Base-by-base conservation (phyloP, 139 green algal genomes). In the Pedinophyceae sp. region DNA sequence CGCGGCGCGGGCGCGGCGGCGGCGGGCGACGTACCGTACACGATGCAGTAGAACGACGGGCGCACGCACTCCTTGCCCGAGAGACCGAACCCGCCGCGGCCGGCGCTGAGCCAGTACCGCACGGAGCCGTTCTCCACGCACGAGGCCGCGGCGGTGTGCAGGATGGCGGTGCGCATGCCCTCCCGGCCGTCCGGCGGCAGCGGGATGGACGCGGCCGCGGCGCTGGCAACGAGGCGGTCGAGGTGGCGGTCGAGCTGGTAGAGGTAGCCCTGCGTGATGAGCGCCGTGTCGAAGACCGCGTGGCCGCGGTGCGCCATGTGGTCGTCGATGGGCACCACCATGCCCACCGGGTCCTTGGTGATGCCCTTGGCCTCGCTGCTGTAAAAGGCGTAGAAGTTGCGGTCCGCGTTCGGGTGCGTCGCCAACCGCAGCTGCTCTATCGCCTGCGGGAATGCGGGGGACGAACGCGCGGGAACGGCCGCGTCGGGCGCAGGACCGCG, bases 241-340 rank as follows among this genome's bases (percentile, higher is more conserved):
- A 94, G 22, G 55, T 89, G 82, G 16, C 59, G 45, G 19, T 77
- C 65, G 19, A 94, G 66, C 67, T 83, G 60, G 61, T 91, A 93
- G 16, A 93, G 30, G 58, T 86, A 62, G 4, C 84, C 82, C 1
- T 85, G 56, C 1, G 60, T 39, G 10, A 93, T 58, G 0, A 74
- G 29, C 0, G 69, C 75, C 0, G 72, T 83, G 49, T 96, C 88
- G 57, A 84, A 86, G 5, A 94, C 78, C 19, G 57, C 80, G 48
- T 95, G 78, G 6, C 88, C 88, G 7, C 76, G 61, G 66, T 90
- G 77, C 13, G 89, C 64, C 68, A 94, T 79, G 62, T 92, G 82
- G 62, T 97, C 89, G 61, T 95, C 84, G 17, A 92, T 55, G 50
- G 74, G 67, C 24, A 91, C 49, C 3, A 83, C 45, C 74, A 93